These are phyloP conservation scores for Zygoascus bituminiphila DNA, from an alignment of 805 yeast genomes.

Conservation along the genomic window DNA sequence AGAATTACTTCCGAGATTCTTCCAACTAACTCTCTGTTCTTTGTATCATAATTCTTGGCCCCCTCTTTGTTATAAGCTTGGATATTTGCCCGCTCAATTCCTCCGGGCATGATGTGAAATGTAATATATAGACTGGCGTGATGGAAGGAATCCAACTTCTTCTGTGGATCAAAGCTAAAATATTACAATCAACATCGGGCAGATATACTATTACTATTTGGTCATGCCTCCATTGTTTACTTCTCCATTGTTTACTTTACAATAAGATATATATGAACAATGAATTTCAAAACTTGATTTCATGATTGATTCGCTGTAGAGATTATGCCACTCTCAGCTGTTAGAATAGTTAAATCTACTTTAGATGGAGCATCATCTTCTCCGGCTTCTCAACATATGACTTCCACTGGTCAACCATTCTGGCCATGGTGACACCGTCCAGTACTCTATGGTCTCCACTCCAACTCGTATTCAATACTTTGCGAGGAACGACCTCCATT, in stretches of 20 bases:
- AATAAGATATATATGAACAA: too few relatives aligned
- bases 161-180: too few relatives aligned
- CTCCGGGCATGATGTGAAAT: background rate
- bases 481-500: constrained; percentile 21
- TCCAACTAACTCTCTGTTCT: constrained; percentile 1
- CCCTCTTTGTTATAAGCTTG: constrained; percentile 3
- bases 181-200: too few relatives aligned
- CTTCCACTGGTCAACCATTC: constrained; percentile 24
- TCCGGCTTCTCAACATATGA: constrained; percentile 20
- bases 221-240: too few relatives aligned
- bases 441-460: constrained; percentile 30
- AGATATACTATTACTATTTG: too few relatives aligned
- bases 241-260: too few relatives aligned
- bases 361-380: constrained; percentile 9
- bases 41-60: constrained; percentile 10
- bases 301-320: too few relatives aligned
- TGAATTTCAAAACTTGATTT: too few relatives aligned
- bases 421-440: constrained; percentile 31
- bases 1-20: constrained; percentile 7
- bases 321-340: too few relatives aligned
- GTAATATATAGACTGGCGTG: too few relatives aligned
- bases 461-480: constrained; percentile 27
- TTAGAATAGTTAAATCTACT: constrained; percentile 5
- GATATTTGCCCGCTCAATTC: background rate
- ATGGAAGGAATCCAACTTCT: too few relatives aligned